These are phyloP conservation scores for Yueomyces sinensis DNA, from an alignment of 805 yeast genomes.

Conservation along the genomic window DNA sequence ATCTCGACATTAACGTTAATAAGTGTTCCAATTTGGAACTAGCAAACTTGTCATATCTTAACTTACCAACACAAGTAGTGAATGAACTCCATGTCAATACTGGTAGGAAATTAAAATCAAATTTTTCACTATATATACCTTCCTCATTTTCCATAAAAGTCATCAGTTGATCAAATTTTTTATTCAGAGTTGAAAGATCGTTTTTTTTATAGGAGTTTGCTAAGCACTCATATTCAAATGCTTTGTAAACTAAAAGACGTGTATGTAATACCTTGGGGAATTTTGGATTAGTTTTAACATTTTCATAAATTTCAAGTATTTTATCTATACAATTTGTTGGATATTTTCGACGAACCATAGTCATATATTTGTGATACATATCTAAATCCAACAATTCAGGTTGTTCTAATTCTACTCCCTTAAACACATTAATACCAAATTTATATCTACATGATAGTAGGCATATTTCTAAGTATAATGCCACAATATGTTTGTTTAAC, in stretches of 20 bases:
- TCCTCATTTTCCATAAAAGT: background rate
- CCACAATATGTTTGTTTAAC: conserved; percentile 8
- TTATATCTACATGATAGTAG: conserved; percentile 6
- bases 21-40: too few relatives aligned
- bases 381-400: conserved; percentile 9
- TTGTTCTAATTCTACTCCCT: conserved; percentile 1
- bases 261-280: conserved; percentile 5
- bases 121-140: background rate
- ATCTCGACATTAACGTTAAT: too few relatives aligned
- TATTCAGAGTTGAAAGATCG: too few relatives aligned
- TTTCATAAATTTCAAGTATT: conserved; percentile 6
- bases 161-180: background rate
- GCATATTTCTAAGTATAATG: conserved; percentile 11
- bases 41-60: too few relatives aligned
- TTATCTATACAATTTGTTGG: conserved; percentile 10
- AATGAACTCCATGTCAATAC: too few relatives aligned
- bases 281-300: conserved; percentile 3
- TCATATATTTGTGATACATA: conserved; percentile 10
- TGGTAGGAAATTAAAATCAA: too few relatives aligned
- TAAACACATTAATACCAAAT: conserved; percentile 10
- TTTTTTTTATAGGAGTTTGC: too few relatives aligned
- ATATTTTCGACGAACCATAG: conserved; percentile 3
- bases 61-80: too few relatives aligned
- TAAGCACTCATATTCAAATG: too few relatives aligned
- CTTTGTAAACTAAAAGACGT: conserved; percentile 12